Base-by-base conservation (phyloP, 2,329 filamentous ascomycete genomes). In the Chrysoporthe cubensis region DNA sequence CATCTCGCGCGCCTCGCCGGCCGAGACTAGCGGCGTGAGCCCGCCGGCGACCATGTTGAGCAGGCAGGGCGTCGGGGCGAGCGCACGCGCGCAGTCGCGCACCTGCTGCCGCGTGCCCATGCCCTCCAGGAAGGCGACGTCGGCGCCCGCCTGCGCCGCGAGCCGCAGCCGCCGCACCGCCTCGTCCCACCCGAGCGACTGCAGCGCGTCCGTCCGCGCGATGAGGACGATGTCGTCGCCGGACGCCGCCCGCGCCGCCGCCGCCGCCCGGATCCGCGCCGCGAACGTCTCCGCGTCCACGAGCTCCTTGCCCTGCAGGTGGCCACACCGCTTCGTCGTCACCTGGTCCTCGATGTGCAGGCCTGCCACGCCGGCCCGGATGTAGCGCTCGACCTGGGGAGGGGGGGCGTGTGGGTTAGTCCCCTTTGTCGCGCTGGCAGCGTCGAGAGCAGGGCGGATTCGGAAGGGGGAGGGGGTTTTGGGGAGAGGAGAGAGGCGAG, bases 261-360 rank as follows among this genome's bases (percentile, higher is more conserved):
- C 79, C 0, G 87, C 87, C 0, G 88, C 88, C 0, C 83, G 79
- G 72, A 91, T 87, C 0, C 88, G 81, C n/a, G 80, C 76, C n/a
- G 82, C 74, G 71, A 82, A 90, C 26, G 82, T 82, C 0, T 84
- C 81, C 0, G 75, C 69, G 1, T 78, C 73, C 9, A 91, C 88
- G 14, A 91, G 78, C 66, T 86, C 80, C 76, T 91, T 91, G 65
- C 87, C 87, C 0, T 77, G 76, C 0, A 91, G 79, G 73, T 91
- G 89, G 0, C 89, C 89, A 74, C 88, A 91, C 11, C 88, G 85
- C 78, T 91, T 91, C 57, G 83, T 85, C 56, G 84, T 79, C 21
- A 90, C 81, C 78, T 91, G 88, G 76, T 90, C 87, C 75, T 90
- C 88, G 66, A 90, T 83, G 72, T 90, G 87, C 26, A 89, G 77